Base-by-base conservation (phyloP, 192 early-diverging fungal genomes). In the Coemansia sp. region DNA sequence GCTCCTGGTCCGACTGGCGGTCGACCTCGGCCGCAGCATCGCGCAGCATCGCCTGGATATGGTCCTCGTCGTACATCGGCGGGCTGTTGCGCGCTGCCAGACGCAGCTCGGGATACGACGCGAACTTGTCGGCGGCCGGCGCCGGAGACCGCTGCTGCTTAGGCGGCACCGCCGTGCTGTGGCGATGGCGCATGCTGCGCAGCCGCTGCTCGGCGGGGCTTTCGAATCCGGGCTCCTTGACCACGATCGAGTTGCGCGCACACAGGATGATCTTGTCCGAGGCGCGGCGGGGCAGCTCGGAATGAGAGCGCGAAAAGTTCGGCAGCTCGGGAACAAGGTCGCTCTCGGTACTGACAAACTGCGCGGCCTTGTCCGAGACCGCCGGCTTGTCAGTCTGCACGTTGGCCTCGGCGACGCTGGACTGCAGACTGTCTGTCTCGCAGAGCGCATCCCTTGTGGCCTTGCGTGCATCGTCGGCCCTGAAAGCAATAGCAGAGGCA, bases 71-170 rank as follows among this genome's bases (percentile, higher is more conserved):
- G 29, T 69, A 69, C n/a, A 34, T n/a, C 46, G 65, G 59, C 3
- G 57, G 46, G 20, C 58, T 57, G 61, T 50, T 57, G 49, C 45
- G 35, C 28, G 19, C 55, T 32, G 65, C 65, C 13, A 76, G 57
- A 1, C 69, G 69, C 59, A 78, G 66, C 59, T 78, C 75, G 13
- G 75, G 75, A 22, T 71, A 78, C 52, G 75, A 74, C n/a, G 75
- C 66, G 35, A 64, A 64, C 57, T 70, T 70, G 68, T 76, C 74
- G 20, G 58, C 53, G 9, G 48, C 9, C 4, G 61, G 28, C 6
- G 55, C 34, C 20, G 55, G 19, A 8, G 32, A 46, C 48, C 46
- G 11, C 8, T 18, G 14, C 16, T 45, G 49, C 30, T 16, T 52
- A 34, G 55, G 25, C 5, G 69, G 69, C 9, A 57, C 47, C 5